Evolutionary conservation across 2,329 filamentous ascomycete species (phyloP).

Genomic region (Botrytis tulipae): DNA sequence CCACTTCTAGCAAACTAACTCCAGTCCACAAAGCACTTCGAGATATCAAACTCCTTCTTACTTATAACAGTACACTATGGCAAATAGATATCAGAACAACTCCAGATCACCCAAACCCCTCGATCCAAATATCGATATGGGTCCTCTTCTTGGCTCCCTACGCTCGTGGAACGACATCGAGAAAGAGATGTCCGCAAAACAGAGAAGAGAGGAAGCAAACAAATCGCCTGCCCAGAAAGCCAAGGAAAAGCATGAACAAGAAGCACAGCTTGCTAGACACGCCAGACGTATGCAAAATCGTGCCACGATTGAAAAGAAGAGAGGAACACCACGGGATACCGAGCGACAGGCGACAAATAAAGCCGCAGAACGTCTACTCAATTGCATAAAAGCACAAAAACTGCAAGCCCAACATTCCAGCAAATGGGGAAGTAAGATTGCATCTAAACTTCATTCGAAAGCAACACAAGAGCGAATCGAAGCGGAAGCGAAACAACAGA

Average conservation of each 20-base stretch:
- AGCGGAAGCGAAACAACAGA: background rate
- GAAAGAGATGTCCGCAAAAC: rapidly evolving
- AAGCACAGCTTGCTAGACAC: background rate
- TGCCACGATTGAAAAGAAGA: rapidly evolving
- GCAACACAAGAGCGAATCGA: background rate
- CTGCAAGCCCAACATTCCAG: background rate
- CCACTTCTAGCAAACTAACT: background rate
- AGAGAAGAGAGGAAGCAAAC: background rate
- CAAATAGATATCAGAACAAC: background rate
- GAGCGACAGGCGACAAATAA: background rate
- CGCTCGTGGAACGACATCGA: background rate
- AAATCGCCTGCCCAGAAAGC: background rate
- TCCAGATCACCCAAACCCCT: too few species aligned
- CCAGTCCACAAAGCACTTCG: background rate
- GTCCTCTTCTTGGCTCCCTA: background rate
- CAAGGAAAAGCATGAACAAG: background rate
- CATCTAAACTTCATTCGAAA: background rate
- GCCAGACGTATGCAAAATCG: background rate
- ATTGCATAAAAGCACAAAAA: rapidly evolving
- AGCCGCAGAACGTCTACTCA: background rate
- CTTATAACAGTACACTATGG: background rate
- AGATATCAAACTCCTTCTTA: background rate
- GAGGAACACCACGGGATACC: background rate
- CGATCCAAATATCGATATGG: background rate
- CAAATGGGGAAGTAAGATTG: background rate